Conservation (phyloP, 108 stramenopile genomes). For the Fragilaria radians region DNA sequence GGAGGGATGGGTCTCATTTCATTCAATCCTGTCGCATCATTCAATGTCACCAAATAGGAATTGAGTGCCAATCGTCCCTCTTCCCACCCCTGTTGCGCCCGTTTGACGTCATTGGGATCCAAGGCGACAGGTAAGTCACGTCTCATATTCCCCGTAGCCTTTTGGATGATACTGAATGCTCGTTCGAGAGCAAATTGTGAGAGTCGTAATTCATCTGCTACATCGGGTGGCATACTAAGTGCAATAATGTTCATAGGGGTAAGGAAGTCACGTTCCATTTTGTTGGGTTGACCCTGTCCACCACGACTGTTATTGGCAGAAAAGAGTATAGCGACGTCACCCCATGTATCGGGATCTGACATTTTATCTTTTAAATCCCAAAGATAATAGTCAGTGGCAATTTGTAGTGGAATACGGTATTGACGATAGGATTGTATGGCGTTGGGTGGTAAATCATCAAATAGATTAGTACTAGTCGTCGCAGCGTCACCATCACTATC, state of each 20-base stretch:
- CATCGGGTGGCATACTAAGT: slow-evolving; percentile 71
- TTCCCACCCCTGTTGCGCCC: slow-evolving; percentile 61
- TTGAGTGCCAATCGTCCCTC: slow-evolving; percentile 79
- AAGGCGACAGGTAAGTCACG: slow-evolving; percentile 75
- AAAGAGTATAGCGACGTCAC: slow-evolving; percentile 55
- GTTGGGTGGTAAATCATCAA: slow-evolving; percentile 66
- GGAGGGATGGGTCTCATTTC: slow-evolving; percentile 62
- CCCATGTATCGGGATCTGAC: slow-evolving; percentile 58
- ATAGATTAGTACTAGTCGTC: background rate
- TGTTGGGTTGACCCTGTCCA: slow-evolving; percentile 59
- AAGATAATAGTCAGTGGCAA: slow-evolving; percentile 74
- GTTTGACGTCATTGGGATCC: slow-evolving; percentile 29
- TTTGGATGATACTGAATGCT: slow-evolving; percentile 50
- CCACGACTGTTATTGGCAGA: slow-evolving; percentile 38
- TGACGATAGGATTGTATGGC: slow-evolving; percentile 68
- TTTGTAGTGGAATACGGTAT: slow-evolving; percentile 60
- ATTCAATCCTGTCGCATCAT: slow-evolving; percentile 51
- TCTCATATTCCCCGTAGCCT: slow-evolving; percentile 55
- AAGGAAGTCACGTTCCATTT: slow-evolving; percentile 74
- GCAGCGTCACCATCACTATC: background rate
- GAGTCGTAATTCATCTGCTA: slow-evolving; percentile 71
- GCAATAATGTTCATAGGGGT: slow-evolving; percentile 77
- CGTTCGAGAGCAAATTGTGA: slow-evolving; percentile 73
- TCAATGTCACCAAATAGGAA: slow-evolving; percentile 58
- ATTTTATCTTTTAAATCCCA: slow-evolving; percentile 65